Percentiles rank a stretch among this genome's conserved stretches.
These are phyloP conservation scores for Auriscalpium orientale DNA, from an alignment of 768 basidiomycete species.

Conservation along the genomic window DNA sequence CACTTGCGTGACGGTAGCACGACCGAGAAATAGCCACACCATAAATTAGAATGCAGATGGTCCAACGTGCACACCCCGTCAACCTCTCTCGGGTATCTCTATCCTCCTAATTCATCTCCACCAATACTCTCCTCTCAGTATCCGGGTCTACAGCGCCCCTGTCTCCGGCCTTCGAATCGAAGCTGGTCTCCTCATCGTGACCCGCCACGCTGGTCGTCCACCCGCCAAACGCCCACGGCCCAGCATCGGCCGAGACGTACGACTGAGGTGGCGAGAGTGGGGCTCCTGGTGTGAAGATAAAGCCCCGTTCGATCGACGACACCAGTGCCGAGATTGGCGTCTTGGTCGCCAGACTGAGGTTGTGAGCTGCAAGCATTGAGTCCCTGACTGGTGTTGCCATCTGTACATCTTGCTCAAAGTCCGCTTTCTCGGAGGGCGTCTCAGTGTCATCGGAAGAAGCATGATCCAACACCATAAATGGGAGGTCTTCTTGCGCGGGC, in stretches of 20 bases:
- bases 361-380: not conserved
- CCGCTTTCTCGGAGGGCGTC: not conserved
- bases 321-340: constrained; percentile 62
- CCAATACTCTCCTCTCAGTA: constrained; percentile 9
- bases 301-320: constrained; percentile 54
- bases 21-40: not conserved
- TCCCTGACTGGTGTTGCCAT: not conserved
- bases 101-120: constrained; percentile 8
- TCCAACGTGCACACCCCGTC: no score
- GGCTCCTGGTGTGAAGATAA: constrained; percentile 56
- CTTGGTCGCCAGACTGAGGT: constrained; percentile 2
- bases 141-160: not conserved
- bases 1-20: no score
- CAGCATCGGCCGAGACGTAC: constrained; percentile 20
- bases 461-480: not conserved
- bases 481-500: not conserved
- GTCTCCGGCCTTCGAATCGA: not conserved
- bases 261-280: constrained; percentile 52
- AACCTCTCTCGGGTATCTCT: no score
- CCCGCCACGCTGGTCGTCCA: no score
- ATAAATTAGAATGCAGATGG: not conserved
- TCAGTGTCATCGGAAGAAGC: not conserved
- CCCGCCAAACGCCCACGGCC: constrained; percentile 5
- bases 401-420: not conserved
- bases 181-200: no score